A percentile compares a stretch with the other conserved stretches of the same genome.
These are phyloP conservation scores for Epichloe coenophiala DNA, from an alignment of 2,329 filamentous ascomycete species.

Conservation along the genomic window DNA sequence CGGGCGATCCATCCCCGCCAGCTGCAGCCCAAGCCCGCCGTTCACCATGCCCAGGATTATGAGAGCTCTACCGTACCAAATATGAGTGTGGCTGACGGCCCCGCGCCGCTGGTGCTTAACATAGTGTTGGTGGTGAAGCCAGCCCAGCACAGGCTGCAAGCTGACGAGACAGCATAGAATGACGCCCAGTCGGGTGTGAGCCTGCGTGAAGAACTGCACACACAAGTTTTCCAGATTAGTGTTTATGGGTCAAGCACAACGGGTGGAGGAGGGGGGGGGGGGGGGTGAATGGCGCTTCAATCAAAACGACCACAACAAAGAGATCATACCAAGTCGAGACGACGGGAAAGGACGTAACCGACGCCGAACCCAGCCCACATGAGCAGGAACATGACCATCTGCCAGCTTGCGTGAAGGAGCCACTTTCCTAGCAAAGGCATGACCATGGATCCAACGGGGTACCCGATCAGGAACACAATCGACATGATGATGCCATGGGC, in stretches of 20 bases:
- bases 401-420: slow-evolving; percentile 43
- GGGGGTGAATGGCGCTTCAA: too few species aligned
- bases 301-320: not conserved
- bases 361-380: slow-evolving; percentile 49
- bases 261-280: too few species aligned
- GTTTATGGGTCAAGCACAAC: too few species aligned
- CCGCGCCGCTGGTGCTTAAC: slow-evolving; percentile 33
- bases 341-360: slow-evolving; percentile 34
- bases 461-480: slow-evolving; percentile 42
- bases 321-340: slow-evolving; percentile 28
- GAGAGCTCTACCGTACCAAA: slow-evolving; percentile 47
- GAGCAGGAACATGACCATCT: slow-evolving; percentile 38
- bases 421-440: slow-evolving; percentile 47
- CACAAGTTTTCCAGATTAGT: too few species aligned
- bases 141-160: slow-evolving; percentile 45
- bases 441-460: slow-evolving; percentile 45
- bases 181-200: slow-evolving; percentile 44
- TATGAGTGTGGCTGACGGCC: slow-evolving; percentile 40
- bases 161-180: slow-evolving; percentile 39
- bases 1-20: slow-evolving; percentile 26
- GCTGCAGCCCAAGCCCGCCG: slow-evolving; percentile 45
- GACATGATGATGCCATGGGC: slow-evolving; percentile 49
- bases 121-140: slow-evolving; percentile 43
- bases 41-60: slow-evolving; percentile 49
- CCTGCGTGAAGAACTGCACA: slow-evolving; percentile 35